Percentiles rank a stretch among this genome's conserved stretches.
phyloP scores from a whole-genome alignment of 768 basidiomycete genomes.

The Rhizopogon vulgaris region DNA sequence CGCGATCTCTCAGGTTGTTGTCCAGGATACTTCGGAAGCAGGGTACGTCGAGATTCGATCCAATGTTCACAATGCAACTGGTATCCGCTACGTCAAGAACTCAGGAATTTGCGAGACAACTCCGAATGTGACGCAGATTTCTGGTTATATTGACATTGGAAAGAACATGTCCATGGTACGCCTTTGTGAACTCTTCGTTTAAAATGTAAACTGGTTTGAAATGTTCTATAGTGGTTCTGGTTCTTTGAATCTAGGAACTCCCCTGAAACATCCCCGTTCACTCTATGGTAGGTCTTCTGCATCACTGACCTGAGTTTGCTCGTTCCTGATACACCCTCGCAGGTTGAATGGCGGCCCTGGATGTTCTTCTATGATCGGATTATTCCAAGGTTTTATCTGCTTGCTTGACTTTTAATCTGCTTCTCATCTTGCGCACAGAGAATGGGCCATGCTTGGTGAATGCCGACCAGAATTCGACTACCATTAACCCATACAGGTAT shows the following conservation, averaged over 20 bases:
- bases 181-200: background rate
- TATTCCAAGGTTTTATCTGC: constrained; percentile 46
- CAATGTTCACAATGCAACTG: constrained; percentile 15
- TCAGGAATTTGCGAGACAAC: constrained; percentile 66
- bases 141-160: constrained; percentile 57
- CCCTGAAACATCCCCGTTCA: constrained; percentile 60
- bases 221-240: constrained; percentile 69
- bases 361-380: constrained; percentile 57
- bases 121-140: constrained; percentile 50
- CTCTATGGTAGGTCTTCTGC: constrained; percentile 42
- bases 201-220: background rate
- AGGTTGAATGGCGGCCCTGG: constrained; percentile 60
- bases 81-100: constrained; percentile 45
- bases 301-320: background rate
- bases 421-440: constrained; percentile 29
- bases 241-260: constrained; percentile 60
- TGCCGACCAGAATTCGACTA: constrained; percentile 44
- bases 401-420: too few species aligned
- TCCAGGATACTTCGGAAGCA: background rate
- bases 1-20: background rate
- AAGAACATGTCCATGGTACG: constrained; percentile 53
- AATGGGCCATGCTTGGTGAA: constrained; percentile 61
- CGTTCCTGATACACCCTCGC: background rate
- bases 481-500: constrained; percentile 56
- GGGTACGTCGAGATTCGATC: constrained; percentile 9